Base-by-base conservation (phyloP, 164 flowering plant genomes). In the Santalum album region DNA sequence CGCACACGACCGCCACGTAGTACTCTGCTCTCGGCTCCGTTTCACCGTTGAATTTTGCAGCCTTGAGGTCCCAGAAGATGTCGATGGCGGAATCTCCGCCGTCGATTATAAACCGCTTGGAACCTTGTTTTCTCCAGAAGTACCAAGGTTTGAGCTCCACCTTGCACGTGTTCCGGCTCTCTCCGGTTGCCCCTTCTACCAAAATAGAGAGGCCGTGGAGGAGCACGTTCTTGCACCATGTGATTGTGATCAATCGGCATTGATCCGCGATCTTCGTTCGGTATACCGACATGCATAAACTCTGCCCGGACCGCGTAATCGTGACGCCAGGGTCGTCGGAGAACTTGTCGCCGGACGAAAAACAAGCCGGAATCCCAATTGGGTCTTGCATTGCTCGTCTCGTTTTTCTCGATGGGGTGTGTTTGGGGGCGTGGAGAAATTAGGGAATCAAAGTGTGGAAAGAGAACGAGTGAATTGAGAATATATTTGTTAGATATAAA, bases 131-230 rank as follows among this genome's bases (percentile, higher is more conserved):
- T 50, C 83, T 70, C 90, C 87, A 81, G 56, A 84, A 84, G 52
- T 65, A 67, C 87, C 85, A 84, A 2, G 87, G 85, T 67, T 79
- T 78, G 32, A 84, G 79, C 76, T 81, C 91, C 7, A 84, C 69
- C 57, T 78, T 84, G 82, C 79, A 84, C 56, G 51, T 69, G 2
- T 50, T 15, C 4, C 16, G 16, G 46, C n/a, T 58, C 22, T 61
- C 79, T 3, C 72, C 79, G 0, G 68, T 68, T 1, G 62, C 55
- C 6, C 80, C 82, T 47, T 74, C 78, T 1, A 85, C 63, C 12
- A 85, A 74, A 12, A 87, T 67, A 3, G 87, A 78, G 1, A 87
- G 72, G 49, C 68, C 54, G 54, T 75, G 76, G 60, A 63, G 63
- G 7, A 70, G 61, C 24, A 68, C 25, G 53, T 60, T 76, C 55